Percentiles rank a stretch among this genome's conserved stretches.
Conservation (phyloP, 1,284 basidiomycete genomes). For the Ustilago sp. region DNA sequence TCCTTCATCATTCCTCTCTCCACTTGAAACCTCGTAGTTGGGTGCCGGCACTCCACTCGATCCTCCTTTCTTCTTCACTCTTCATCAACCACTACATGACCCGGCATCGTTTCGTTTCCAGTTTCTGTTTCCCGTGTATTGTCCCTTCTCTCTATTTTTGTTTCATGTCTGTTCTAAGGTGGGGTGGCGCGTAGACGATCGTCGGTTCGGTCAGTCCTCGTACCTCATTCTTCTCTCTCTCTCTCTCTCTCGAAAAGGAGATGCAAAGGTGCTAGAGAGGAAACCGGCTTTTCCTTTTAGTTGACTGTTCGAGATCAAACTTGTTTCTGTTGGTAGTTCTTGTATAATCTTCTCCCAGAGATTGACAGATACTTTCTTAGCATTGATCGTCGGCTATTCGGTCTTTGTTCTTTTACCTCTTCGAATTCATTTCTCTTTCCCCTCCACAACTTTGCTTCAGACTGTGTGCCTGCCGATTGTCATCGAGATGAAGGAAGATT, state of each 20-base stretch:
- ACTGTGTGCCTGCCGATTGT: background rate
- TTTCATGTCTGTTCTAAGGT: conserved; percentile 27
- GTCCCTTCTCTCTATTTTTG: background rate
- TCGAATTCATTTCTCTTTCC: conserved; percentile 18
- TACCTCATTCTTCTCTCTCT: conserved; percentile 19
- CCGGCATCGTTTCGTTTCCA: conserved; percentile 15
- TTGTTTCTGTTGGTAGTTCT: background rate
- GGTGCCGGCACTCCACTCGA: conserved; percentile 31
- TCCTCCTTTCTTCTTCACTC: conserved; percentile 3
- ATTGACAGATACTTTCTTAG: conserved; percentile 18
- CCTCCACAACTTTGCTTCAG: background rate
- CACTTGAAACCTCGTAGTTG: conserved; percentile 28
- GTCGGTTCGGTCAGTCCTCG: conserved; percentile 43
- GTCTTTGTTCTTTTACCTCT: background rate
- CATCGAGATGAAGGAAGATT: background rate
- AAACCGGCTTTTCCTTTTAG: conserved; percentile 32
- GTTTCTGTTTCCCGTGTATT: conserved; percentile 12
- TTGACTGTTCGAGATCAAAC: conserved; percentile 18
- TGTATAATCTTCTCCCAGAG: conserved; percentile 20
- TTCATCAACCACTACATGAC: conserved; percentile 1
- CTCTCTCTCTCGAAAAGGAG: background rate
- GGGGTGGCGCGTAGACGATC: conserved; percentile 39
- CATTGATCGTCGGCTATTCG: background rate
- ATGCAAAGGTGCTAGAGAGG: conserved; percentile 25
- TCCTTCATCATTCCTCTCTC: conserved; percentile 1